These are phyloP conservation scores for Viola pubescens DNA, from an alignment of 441 rosid genomes.

Conservation along the genomic window DNA sequence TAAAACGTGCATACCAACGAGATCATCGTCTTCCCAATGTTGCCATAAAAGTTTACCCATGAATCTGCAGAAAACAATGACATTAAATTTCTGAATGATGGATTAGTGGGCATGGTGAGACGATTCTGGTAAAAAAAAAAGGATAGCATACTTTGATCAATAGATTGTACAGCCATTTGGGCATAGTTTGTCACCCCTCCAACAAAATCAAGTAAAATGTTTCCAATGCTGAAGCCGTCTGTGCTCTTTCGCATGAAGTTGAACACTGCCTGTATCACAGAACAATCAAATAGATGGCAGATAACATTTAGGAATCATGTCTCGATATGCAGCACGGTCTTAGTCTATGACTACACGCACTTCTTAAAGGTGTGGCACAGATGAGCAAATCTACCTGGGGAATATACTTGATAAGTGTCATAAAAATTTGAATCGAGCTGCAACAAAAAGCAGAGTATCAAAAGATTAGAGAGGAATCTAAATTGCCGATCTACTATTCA, in stretches of 20 bases:
- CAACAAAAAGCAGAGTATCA: slow-evolving; percentile 13
- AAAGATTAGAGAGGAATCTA: not conserved
- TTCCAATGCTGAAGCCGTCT: slow-evolving; percentile 83
- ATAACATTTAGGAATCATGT: too few relatives aligned
- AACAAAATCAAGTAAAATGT: slow-evolving; percentile 71
- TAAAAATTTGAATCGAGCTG: slow-evolving; percentile 68
- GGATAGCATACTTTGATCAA: slow-evolving; percentile 64
- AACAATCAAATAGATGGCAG: not conserved
- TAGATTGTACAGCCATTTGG: slow-evolving; percentile 70
- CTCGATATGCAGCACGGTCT: too few relatives aligned
- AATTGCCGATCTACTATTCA: not conserved
- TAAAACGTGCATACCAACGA: slow-evolving; percentile 49
- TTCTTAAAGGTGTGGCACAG: not conserved
- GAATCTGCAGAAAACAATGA: slow-evolving; percentile 47
- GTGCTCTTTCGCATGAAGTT: slow-evolving; percentile 84
- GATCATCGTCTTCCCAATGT: slow-evolving; percentile 71
- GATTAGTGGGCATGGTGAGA: slow-evolving; percentile 9
- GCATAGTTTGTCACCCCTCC: slow-evolving; percentile 74
- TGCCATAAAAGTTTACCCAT: slow-evolving; percentile 93
- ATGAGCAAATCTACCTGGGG: slow-evolving; percentile 45
- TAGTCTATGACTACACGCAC: not conserved
- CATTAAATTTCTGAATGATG: slow-evolving; percentile 7
- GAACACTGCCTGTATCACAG: slow-evolving; percentile 54
- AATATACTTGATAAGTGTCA: slow-evolving; percentile 67
- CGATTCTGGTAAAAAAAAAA: slow-evolving; percentile 3